Percentiles rank a stretch among this genome's conserved stretches.
Evolutionary conservation across 495 filamentous ascomycete genomes (phyloP).

Genomic region (Penicillium dipodomyicola): DNA sequence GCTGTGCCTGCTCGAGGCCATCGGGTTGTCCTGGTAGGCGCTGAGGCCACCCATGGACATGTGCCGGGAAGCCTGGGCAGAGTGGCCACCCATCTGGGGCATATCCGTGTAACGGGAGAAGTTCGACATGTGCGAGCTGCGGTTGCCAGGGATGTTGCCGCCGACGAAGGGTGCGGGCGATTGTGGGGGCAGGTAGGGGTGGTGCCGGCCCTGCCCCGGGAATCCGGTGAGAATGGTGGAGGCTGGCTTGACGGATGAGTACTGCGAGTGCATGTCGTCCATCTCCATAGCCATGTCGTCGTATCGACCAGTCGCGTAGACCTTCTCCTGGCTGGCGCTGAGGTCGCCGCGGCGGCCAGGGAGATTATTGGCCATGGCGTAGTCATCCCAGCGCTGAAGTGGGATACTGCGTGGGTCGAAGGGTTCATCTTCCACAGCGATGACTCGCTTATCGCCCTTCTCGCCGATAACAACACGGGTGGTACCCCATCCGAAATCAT

Average conservation of each 20-base stretch:
- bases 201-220: slow-evolving; percentile 56
- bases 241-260: slow-evolving; percentile 90
- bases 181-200: slow-evolving; percentile 74
- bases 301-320: slow-evolving; percentile 49
- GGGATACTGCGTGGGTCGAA: slow-evolving; percentile 93
- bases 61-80: slow-evolving; percentile 45
- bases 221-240: slow-evolving; percentile 90
- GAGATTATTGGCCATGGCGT: slow-evolving; percentile 84
- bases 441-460: slow-evolving; percentile 81
- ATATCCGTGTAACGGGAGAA: slow-evolving; percentile 54
- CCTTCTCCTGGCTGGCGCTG: slow-evolving; percentile 60
- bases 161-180: slow-evolving; percentile 66
- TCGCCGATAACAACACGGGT: slow-evolving; percentile 82
- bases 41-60: slow-evolving; percentile 63
- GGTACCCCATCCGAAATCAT: slow-evolving; percentile 69
- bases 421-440: slow-evolving; percentile 81
- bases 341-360: slow-evolving; percentile 80
- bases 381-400: slow-evolving; percentile 95
- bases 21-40: slow-evolving; percentile 53
- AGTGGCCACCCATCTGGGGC: slow-evolving; percentile 36
- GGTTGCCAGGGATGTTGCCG: slow-evolving; percentile 47
- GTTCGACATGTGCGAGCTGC: slow-evolving; percentile 57
- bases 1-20: slow-evolving; percentile 46
- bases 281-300: slow-evolving; percentile 75
- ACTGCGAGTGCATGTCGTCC: slow-evolving; percentile 96